phyloP scores from a whole-genome alignment of 495 filamentous ascomycete species.

The Usnea hakonensis region DNA sequence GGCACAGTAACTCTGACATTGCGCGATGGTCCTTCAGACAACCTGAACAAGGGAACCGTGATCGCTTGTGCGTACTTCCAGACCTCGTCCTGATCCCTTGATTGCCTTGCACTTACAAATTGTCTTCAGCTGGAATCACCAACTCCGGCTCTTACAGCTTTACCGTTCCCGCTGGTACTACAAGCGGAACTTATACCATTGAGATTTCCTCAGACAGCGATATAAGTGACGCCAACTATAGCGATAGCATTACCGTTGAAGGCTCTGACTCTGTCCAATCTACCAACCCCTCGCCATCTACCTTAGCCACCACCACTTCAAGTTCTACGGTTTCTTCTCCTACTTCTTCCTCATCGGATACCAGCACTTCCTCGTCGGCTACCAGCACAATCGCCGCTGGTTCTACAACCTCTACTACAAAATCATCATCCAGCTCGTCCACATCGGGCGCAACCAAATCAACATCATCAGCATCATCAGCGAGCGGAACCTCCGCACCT shows the following conservation, averaged over 20 bases:
- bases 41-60: constrained; percentile 36
- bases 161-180: constrained; percentile 39
- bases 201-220: constrained; percentile 45
- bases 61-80: constrained; percentile 46
- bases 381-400: background rate
- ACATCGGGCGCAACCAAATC: constrained; percentile 4
- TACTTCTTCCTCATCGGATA: constrained; percentile 1
- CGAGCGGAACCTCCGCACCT: constrained; percentile 1
- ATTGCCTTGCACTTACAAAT: constrained; percentile 7
- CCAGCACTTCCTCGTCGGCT: background rate
- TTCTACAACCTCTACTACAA: constrained; percentile 10
- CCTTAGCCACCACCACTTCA: constrained; percentile 23
- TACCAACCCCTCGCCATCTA: constrained; percentile 29
- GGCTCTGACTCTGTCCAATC: constrained; percentile 39
- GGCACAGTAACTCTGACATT: constrained; percentile 49
- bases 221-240: constrained; percentile 46
- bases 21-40: constrained; percentile 41
- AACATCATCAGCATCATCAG: constrained; percentile 8
- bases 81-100: background rate
- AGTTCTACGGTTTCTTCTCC: background rate
- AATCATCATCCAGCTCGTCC: constrained; percentile 1
- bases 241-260: constrained; percentile 48
- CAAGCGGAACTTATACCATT: constrained; percentile 46
- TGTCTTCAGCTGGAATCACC: constrained; percentile 40
- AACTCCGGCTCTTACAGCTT: constrained; percentile 55